These are phyloP conservation scores for Dictyophora rubrovolvata DNA, from an alignment of 768 basidiomycete genomes.

Conservation along the genomic window DNA sequence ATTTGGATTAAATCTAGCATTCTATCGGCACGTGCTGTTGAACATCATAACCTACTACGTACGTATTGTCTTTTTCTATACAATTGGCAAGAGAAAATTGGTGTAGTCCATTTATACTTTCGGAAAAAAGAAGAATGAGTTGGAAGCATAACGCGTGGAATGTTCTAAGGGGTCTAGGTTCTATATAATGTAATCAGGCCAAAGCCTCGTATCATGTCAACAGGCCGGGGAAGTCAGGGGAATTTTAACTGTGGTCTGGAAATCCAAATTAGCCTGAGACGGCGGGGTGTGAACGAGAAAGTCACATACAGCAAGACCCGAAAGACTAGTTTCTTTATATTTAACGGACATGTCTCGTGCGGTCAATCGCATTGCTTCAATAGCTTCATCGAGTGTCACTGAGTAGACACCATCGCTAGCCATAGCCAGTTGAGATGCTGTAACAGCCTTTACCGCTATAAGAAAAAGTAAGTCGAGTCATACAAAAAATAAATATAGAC, in stretches of 20 bases:
- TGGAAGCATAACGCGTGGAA: not conserved
- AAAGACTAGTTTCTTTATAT: constrained; percentile 92
- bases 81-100: no score
- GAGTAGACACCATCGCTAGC: constrained; percentile 81
- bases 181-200: not conserved
- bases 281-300: not conserved
- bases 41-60: no score
- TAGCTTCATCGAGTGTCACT: constrained; percentile 88
- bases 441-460: constrained; percentile 82
- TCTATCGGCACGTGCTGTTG: no score
- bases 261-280: constrained; percentile 7
- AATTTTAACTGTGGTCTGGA: constrained; percentile 67
- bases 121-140: no score
- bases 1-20: no score
- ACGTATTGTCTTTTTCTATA: no score
- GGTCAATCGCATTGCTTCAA: constrained; percentile 89
- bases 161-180: not conserved
- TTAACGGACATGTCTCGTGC: constrained; percentile 92
- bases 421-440: constrained; percentile 90
- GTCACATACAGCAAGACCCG: constrained; percentile 51
- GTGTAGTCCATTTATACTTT: no score
- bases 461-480: constrained; percentile 5
- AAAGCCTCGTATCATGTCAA: constrained; percentile 18
- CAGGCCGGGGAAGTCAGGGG: constrained; percentile 81
- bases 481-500: not conserved